Base-by-base conservation (phyloP, 1,284 basidiomycete genomes). In the Jaminaea rosea region DNA sequence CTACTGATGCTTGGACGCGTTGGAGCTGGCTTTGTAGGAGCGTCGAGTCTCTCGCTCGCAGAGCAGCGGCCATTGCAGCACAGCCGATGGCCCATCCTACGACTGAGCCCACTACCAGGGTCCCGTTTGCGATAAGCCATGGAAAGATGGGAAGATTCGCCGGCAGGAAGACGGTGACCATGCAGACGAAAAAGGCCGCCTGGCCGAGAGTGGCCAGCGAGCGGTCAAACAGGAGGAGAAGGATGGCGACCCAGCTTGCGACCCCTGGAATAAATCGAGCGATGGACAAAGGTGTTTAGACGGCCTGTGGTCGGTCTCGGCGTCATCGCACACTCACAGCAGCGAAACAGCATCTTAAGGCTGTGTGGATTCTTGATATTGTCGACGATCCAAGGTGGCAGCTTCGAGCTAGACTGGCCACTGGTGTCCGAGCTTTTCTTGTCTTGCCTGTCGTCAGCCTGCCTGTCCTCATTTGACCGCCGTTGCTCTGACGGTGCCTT, bases 51-150 rank as follows among this genome's bases (percentile, higher is more conserved):
- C 86, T 77, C 0, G 80, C 82, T n/a, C 78, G 74, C 1, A 82
- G 66, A 0, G 80, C 82, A 1, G 84, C 80, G 2, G 81, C 83
- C 84, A 86, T 87, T 0, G 80, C 82, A 1, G 84, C 85, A 31
- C 77, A 78, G 4, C 83, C 83, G 77, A 84, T 81, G 0, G 82
- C 86, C 86, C 87, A 88, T 7, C 86, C 86, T 4, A 85, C 46
- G 1, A 80, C 74, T 73, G 85, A 78, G 0, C 86, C 85, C 52
- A 81, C 19, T 1, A 81, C 66, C 19, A 85, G 62, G 0, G 80
- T 81, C 3, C 76, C 55, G 5, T 80, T 75, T 7, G 75, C 77
- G 75, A 81, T 23, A 21, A 69, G 67, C 67, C 58, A 56, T 50
- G 68, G 46, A 11, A 56, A 57, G 36, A 60, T 55, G 3, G 72